Base-by-base conservation (phyloP, 169 alveolate genomes). In the Cryptosporidium andersoni region DNA sequence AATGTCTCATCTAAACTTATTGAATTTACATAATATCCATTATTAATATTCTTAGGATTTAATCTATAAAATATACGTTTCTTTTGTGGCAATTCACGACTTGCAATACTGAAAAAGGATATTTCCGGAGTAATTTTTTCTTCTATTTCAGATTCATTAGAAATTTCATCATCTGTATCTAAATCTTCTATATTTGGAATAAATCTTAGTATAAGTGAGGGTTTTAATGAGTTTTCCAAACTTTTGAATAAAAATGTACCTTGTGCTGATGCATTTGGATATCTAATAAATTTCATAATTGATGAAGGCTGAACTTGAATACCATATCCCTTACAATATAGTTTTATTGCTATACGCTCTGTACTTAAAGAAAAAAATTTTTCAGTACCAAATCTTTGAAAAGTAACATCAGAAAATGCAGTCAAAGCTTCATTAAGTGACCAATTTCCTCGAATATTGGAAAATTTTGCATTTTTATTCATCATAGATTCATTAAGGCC, bases 251-350 rank as follows among this genome's bases (percentile, higher is more conserved):
- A 3, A 36, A 74, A 42, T 4, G 12, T 36, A 2, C 85, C 85
- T 25, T 25, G 25, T 1, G 85, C 40, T 40, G 55, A 39, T 0
- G 85, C 48, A 12, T 25, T 45, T 0, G 81, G 25, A 34, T 74
- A 66, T n/a, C 68, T 39, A 3, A 74, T 60, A 5, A 74, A 47
- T 37, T 68, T 55, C 12, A 47, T 74, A 7, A 74, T 74, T n/a
- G 85, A 74, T n/a, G 85, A 68, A 34, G 85, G 85, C 7, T 64
- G 39, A 16, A 74, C 67, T 49, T 74, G 74, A 40, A 74, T 47
- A 1, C 85, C 85, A 37, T 74, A 74, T 16, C 85, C 85, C 40
- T 74, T 74, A 48, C 85, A 74, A 14, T 74, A 74, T 8, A 74
- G 63, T 49, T 62, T 74, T 12, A 74, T 74, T 34, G 85, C 85